These are phyloP conservation scores for Lichenothelia convexa DNA, from an alignment of 495 filamentous ascomycete genomes.

Conservation along the genomic window DNA sequence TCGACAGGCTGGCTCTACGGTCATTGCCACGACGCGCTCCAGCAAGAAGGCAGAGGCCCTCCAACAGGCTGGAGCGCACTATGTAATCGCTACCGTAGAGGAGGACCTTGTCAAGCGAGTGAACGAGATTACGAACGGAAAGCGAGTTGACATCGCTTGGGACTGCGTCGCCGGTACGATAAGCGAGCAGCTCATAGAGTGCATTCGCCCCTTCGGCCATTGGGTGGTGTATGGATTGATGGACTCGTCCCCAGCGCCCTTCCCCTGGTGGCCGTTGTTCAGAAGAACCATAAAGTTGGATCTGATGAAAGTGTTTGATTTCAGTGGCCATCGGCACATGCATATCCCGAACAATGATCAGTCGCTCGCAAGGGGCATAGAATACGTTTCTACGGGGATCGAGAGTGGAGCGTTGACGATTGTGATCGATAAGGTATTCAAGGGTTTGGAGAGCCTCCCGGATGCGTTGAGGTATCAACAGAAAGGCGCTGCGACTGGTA, in stretches of 20 bases:
- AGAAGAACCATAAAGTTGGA: not conserved
- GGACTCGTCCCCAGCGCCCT: not conserved
- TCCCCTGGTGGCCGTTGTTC: not conserved
- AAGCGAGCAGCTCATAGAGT: not conserved
- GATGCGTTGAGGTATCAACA: not conserved
- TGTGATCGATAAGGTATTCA: not conserved
- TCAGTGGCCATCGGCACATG: not conserved
- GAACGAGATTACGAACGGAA: not conserved
- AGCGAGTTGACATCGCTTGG: not conserved
- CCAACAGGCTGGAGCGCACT: not conserved
- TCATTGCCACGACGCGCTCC: not conserved
- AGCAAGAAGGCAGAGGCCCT: not conserved
- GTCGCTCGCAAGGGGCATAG: not conserved
- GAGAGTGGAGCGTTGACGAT: not conserved
- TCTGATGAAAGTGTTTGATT: not conserved
- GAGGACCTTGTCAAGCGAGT: not conserved
- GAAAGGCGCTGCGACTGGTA: not conserved
- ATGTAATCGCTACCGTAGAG: not conserved
- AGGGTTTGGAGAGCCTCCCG: not conserved
- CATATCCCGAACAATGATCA: not conserved
- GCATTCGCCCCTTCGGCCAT: not conserved
- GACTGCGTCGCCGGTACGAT: not conserved
- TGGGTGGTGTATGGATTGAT: not conserved
- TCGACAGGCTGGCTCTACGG: not conserved
- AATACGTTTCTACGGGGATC: not conserved